These are phyloP conservation scores for Candolleomyces efflorescens DNA, from an alignment of 768 basidiomycete genomes.

Conservation along the genomic window DNA sequence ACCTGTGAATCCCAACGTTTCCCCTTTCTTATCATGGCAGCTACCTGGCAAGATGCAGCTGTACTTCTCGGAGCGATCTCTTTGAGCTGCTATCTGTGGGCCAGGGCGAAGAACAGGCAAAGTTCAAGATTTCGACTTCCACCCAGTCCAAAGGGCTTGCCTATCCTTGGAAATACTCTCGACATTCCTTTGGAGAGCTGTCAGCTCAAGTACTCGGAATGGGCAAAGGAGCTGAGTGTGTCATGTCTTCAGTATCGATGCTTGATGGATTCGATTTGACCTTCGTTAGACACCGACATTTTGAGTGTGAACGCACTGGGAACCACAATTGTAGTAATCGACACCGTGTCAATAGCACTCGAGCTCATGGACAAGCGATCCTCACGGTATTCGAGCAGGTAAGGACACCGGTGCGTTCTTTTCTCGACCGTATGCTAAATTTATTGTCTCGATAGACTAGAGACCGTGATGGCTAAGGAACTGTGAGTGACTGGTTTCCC, in stretches of 20 bases:
- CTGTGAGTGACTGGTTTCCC: slow-evolving; percentile 6
- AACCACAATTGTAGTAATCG: slow-evolving; percentile 9
- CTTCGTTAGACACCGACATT: slow-evolving; percentile 5
- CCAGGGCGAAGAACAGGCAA: neutral
- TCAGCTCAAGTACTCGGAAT: neutral
- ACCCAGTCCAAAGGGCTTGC: slow-evolving; percentile 4
- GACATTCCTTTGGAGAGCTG: slow-evolving; percentile 1
- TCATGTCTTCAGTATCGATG: neutral
- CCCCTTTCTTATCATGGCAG: no score
- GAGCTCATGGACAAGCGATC: slow-evolving; percentile 11
- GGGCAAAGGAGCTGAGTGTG: slow-evolving; percentile 1
- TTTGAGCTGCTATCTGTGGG: neutral
- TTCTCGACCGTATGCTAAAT: no score
- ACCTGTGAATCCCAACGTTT: no score
- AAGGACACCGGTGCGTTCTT: neutral
- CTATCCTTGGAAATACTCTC: slow-evolving; percentile 8
- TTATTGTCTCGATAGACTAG: neutral
- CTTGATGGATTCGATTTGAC: neutral
- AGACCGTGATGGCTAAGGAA: neutral
- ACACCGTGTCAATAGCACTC: slow-evolving; percentile 1
- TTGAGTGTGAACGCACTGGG: slow-evolving; percentile 11
- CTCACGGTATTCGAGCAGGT: slow-evolving; percentile 11
- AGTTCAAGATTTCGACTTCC: neutral
- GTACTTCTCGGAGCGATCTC: neutral
- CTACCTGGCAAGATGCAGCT: neutral